Base-by-base conservation (phyloP, 1,284 basidiomycete genomes). In the Papiliotrema fonsecae region DNA sequence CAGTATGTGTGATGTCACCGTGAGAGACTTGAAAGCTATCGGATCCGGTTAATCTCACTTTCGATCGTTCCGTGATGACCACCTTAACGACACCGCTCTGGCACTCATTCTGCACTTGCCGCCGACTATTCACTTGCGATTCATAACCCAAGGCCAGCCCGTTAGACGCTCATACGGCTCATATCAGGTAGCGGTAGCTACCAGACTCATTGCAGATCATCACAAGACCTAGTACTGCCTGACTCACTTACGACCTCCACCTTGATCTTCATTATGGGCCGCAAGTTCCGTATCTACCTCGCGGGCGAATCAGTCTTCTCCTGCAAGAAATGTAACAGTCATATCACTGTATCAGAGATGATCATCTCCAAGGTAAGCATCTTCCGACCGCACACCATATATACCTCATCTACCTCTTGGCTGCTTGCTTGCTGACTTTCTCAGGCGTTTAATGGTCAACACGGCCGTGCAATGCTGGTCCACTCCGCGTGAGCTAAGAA, bases 391-490 rank as follows among this genome's bases (percentile, higher is more conserved):
- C 4, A 48, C 32, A 3, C 21, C 27, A 16, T n/a, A n/a, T n/a
- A n/a, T n/a, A n/a, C n/a, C n/a, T n/a, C n/a, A n/a, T n/a, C n/a
- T n/a, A n/a, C n/a, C n/a, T n/a, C n/a, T 22, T 11, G 16, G 16
- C 21, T 47, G 26, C 9, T 18, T 35, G 39, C 37, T 48, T 51
- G 40, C 18, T 14, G 18, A 24, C 11, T 2, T 25, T 16, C 18
- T 31, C 22, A 92, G 88, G 85, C 87, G 41, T 93, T 91, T 78
- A 89, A 86, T 61, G 93, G 94, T 14, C 91, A 96, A 73, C 90
- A 97, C 69, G 94, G 94, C 22, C 79, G 88, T 47, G 94, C 94
- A 18, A 93, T 93, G 70, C 83, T 97, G 50, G 91, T 97, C 64
- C 87, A 91, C 45, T 81, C 80, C 61, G 92, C 94, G 89, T 91